phyloP scores from a whole-genome alignment of 139 green algal species.

The Nannochloris sp. region DNA sequence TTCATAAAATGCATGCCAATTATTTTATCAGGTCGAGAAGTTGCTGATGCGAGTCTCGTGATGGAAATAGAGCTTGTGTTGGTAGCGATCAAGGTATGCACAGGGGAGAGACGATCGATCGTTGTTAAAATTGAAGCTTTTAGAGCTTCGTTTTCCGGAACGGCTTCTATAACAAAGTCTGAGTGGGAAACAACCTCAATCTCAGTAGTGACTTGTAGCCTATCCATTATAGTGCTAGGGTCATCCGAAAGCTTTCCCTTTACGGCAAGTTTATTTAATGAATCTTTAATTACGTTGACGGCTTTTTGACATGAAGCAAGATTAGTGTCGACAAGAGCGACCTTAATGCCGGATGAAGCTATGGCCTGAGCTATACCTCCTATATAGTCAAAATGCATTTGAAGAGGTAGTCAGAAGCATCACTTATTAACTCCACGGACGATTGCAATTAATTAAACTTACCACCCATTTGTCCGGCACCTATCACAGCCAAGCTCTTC shows the following conservation, averaged over 20 bases:
- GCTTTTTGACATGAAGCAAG: constrained; percentile 6
- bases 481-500: constrained; percentile 51
- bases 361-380: constrained; percentile 60
- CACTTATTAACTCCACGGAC: not conserved
- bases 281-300: not conserved
- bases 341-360: constrained; percentile 33
- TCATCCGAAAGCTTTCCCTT: constrained; percentile 9
- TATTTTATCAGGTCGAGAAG: constrained; percentile 63
- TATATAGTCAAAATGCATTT: constrained; percentile 38
- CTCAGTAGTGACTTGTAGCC: constrained; percentile 9
- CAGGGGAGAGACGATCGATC: constrained; percentile 46
- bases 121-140: constrained; percentile 68
- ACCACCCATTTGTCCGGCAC: constrained; percentile 67
- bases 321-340: constrained; percentile 35
- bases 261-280: not conserved
- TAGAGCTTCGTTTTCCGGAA: constrained; percentile 68
- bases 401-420: too few relatives aligned
- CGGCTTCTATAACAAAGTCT: constrained; percentile 85
- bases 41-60: constrained; percentile 77
- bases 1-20: constrained; percentile 88
- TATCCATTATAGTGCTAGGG: not conserved
- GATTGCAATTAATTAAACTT: constrained; percentile 6
- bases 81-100: constrained; percentile 70
- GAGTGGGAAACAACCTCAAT: not conserved
- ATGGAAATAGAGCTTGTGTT: constrained; percentile 94